Conservation (phyloP, 78 protist species). For the Polysphondylium violaceum region DNA sequence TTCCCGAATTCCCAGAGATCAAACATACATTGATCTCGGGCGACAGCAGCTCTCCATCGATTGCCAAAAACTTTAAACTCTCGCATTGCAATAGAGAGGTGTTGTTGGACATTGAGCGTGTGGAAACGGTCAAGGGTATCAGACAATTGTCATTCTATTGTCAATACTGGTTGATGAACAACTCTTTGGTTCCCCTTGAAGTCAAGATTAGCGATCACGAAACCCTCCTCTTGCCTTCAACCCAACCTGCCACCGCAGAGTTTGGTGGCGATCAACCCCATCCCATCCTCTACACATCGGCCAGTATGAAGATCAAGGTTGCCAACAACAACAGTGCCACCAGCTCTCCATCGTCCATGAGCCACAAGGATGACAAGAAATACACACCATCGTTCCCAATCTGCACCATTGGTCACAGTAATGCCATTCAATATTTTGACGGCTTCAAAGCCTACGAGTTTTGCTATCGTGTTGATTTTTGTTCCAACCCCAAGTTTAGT, state of each 20-base stretch:
- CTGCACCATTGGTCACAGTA: slow-evolving; percentile 47
- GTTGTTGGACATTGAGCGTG: slow-evolving; percentile 32
- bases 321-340: too few species aligned
- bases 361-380: not conserved
- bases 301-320: not conserved
- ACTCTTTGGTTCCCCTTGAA: slow-evolving; percentile 40
- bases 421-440: slow-evolving; percentile 1
- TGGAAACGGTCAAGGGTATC: slow-evolving; percentile 33
- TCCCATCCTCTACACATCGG: slow-evolving; percentile 14
- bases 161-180: slow-evolving; percentile 76
- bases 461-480: slow-evolving; percentile 47
- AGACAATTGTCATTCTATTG: slow-evolving; percentile 64
- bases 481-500: slow-evolving; percentile 25
- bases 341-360: not conserved
- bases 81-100: slow-evolving; percentile 2
- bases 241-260: too few species aligned
- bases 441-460: slow-evolving; percentile 16
- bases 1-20: slow-evolving; percentile 39
- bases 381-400: slow-evolving; percentile 38
- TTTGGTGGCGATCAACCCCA: too few species aligned
- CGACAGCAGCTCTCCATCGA: slow-evolving; percentile 35
- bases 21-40: slow-evolving; percentile 39
- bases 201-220: slow-evolving; percentile 12
- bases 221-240: not conserved
- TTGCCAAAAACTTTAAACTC: slow-evolving; percentile 42